Percentiles rank a stretch among this genome's conserved stretches.
These are phyloP conservation scores for Pseudisothecium myosuroides DNA, from an alignment of 225 moss, liverwort and hornwort genomes.

Conservation along the genomic window DNA sequence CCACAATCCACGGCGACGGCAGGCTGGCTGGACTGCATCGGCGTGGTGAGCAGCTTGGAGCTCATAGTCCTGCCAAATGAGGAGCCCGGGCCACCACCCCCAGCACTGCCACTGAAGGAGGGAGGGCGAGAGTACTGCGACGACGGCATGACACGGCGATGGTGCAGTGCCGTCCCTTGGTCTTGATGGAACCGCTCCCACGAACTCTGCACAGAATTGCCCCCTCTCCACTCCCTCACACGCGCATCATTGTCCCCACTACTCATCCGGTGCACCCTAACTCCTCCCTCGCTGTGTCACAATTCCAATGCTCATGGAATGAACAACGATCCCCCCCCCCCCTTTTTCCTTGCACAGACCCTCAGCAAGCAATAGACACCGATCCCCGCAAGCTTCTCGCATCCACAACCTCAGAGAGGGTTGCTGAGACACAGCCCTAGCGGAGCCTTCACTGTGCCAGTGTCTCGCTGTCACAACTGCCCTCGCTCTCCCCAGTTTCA, in stretches of 20 bases:
- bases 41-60: slow-evolving; percentile 7
- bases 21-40: slow-evolving; percentile 50
- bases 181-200: slow-evolving; percentile 24
- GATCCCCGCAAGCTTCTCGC: background rate
- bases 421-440: background rate
- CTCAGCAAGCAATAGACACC: background rate
- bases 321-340: background rate
- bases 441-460: background rate
- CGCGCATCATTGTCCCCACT: slow-evolving; percentile 16
- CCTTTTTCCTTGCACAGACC: background rate
- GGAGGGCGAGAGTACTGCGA: slow-evolving; percentile 12
- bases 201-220: slow-evolving; percentile 7
- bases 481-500: background rate
- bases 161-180: background rate
- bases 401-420: background rate
- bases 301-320: background rate
- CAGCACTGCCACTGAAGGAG: background rate
- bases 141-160: slow-evolving; percentile 16
- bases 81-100: background rate
- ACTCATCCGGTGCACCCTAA: slow-evolving; percentile 13
- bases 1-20: slow-evolving; percentile 55
- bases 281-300: background rate
- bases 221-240: slow-evolving; percentile 24
- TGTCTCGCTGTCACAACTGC: background rate
- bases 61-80: slow-evolving; percentile 26